Evolutionary conservation across 495 filamentous ascomycete genomes (phyloP).

Genomic region (Ramalina intermedia): DNA sequence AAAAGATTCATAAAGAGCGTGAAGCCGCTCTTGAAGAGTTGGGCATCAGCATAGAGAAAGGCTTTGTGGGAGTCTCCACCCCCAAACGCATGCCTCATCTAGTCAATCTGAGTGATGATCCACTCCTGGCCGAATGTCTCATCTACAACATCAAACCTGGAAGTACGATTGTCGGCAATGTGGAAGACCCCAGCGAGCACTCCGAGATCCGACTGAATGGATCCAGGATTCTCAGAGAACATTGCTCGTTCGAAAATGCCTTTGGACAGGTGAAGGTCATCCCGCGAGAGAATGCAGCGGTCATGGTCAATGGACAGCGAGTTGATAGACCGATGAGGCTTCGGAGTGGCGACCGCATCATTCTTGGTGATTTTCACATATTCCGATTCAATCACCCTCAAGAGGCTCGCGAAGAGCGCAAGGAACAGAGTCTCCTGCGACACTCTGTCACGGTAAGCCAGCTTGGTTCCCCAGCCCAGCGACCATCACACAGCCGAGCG

Average conservation of each 20-base stretch:
- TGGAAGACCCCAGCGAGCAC: constrained; percentile 61
- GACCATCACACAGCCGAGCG: constrained; percentile 60
- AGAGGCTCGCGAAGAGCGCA: constrained; percentile 85
- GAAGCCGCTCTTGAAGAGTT: constrained; percentile 92
- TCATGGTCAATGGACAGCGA: constrained; percentile 94
- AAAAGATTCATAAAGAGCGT: constrained; percentile 93
- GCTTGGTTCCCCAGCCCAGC: constrained; percentile 55
- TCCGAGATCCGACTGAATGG: constrained; percentile 90
- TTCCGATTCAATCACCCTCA: constrained; percentile 97
- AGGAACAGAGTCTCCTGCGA: constrained; percentile 74
- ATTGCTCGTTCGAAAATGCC: constrained; percentile 85
- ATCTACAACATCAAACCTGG: constrained; percentile 98
- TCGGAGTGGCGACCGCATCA: constrained; percentile 85
- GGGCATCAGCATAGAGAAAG: constrained; percentile 97
- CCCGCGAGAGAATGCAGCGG: constrained; percentile 75
- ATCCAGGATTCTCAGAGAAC: constrained; percentile 77
- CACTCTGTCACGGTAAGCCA: constrained; percentile 79
- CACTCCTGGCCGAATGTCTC: constrained; percentile 86
- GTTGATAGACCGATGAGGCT: constrained; percentile 71
- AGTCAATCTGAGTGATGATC: constrained; percentile 95
- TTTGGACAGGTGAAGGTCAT: constrained; percentile 84
- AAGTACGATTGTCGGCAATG: constrained; percentile 82
- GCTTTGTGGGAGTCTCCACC: constrained; percentile 86
- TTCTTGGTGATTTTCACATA: constrained; percentile 96
- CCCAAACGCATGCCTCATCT: constrained; percentile 99